A percentile compares a stretch with the other conserved stretches of the same genome.
These are phyloP conservation scores for Sporodiniella umbellata DNA, from an alignment of 371 early-diverging fungal species.

Conservation along the genomic window DNA sequence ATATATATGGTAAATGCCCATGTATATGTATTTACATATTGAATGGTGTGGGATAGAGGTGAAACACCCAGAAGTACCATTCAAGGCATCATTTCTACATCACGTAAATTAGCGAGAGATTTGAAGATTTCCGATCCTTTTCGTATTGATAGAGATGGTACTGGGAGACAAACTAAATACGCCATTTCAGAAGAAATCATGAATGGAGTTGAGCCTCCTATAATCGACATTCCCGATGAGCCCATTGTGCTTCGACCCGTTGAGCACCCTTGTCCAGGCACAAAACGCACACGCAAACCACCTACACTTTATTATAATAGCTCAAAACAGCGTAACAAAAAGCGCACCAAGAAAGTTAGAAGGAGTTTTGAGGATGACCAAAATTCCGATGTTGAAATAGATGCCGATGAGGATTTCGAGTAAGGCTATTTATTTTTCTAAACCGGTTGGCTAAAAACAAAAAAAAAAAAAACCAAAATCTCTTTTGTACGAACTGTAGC, in stretches of 20 bases:
- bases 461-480: too few relatives aligned
- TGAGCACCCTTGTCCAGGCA: slow-evolving; percentile 11
- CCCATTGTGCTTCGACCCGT: slow-evolving; percentile 41
- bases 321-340: background rate
- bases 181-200: slow-evolving; percentile 39
- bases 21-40: too few relatives aligned
- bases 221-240: slow-evolving; percentile 41
- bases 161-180: slow-evolving; percentile 42
- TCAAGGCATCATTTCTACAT: slow-evolving; percentile 52
- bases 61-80: slow-evolving; percentile 55
- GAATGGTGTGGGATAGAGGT: slow-evolving; percentile 29
- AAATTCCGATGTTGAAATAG: slow-evolving; percentile 14
- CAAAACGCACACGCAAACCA: slow-evolving; percentile 35
- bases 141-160: slow-evolving; percentile 35
- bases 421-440: too few relatives aligned
- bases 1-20: background rate
- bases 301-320: slow-evolving; percentile 15
- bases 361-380: slow-evolving; percentile 9
- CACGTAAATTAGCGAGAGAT: slow-evolving; percentile 43
- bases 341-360: slow-evolving; percentile 2
- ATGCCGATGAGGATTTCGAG: slow-evolving; percentile 31
- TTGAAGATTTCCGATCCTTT: slow-evolving; percentile 43
- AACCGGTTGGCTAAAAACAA: too few relatives aligned
- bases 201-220: slow-evolving; percentile 31
- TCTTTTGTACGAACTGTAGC: slow-evolving; percentile 9